phyloP scores from a whole-genome alignment of 179 eudicot genomes.

The Beta lomatogona region DNA sequence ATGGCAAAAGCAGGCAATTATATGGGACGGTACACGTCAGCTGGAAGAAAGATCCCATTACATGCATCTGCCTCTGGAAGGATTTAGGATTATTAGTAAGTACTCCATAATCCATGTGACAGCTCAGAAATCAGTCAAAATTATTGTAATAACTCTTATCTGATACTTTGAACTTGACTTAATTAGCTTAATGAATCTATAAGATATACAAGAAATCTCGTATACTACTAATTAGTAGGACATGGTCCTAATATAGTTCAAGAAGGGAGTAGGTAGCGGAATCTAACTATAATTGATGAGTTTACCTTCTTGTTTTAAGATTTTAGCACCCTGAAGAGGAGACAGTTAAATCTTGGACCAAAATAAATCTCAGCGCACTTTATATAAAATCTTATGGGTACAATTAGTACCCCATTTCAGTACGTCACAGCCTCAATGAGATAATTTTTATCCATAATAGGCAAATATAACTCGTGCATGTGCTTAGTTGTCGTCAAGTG shows the following conservation, averaged over 20 bases:
- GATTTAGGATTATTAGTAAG: background rate
- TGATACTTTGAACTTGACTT: slow-evolving; percentile 27
- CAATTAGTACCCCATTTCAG: background rate
- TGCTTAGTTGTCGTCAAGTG: slow-evolving; percentile 2
- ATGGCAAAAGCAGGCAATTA: background rate
- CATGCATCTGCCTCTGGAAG: background rate
- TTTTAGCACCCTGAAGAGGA: slow-evolving; percentile 10
- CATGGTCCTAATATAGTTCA: slow-evolving; percentile 18
- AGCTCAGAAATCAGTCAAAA: slow-evolving; percentile 1
- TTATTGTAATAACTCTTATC: background rate
- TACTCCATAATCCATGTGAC: background rate
- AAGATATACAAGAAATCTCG: background rate
- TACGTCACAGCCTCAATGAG: background rate
- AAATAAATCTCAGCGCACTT: background rate
- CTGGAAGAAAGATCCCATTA: background rate
- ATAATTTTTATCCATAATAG: background rate
- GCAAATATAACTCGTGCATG: background rate
- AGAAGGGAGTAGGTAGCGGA: slow-evolving; percentile 12
- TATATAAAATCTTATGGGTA: too few species aligned
- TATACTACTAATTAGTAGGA: slow-evolving; percentile 19
- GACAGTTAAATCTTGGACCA: slow-evolving; percentile 27
- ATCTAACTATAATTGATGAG: background rate
- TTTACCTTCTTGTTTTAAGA: slow-evolving; percentile 16
- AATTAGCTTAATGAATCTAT: background rate
- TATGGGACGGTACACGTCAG: background rate